Evolutionary conservation across 2,329 filamentous ascomycete genomes (phyloP), one percentile per base, ranked within the genome.

Genomic region (Chaetomiaceae sp.): DNA sequence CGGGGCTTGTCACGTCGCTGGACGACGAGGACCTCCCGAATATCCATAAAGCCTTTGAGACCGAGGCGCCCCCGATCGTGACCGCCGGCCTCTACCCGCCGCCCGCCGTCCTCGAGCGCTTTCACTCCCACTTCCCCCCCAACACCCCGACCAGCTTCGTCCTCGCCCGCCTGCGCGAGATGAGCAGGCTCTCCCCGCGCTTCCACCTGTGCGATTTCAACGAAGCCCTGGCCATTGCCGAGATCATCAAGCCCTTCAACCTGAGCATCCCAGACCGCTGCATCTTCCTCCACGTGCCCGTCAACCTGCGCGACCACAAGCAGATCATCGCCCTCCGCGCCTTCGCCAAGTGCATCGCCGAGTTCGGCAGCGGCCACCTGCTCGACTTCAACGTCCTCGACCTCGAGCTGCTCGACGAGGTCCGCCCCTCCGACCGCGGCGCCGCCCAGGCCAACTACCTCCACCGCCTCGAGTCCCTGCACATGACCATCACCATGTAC

Each of bases 121-220:
- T 97, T 63, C 78, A 87, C 1, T 78, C 80, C 3, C 93, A 92
- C 64, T 96, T 96, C 61, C 89, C 91, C 0, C 79, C 82, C 0
- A 78, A 79, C 5, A 91, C 88, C 0, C 89, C 91, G 0, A 86
- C 97, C 59, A 86, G 83, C 56, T 96, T 90, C 63, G 83, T 97
- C 53, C 69, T 97, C 50, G 74, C 84, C 55, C 86, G 87, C 2
- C 73, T 97, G 43, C 76, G 86, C 55, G 84, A 89, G 50, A 75
- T 92, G 8, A 79, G 82, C 2, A 72, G 75, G 23, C 71, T 87
- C 9, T 79, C 84, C 47, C 68, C 76, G 0, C 76, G 78, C 1
- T 97, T 89, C 67, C 81, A 85, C 57, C 70, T 97, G 44, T 89
- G 86, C 60, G 69, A 74, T 12, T 66, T 89, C 8, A 73, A 73